Base-by-base conservation (phyloP, 352 stramenopile genomes). In the Hyaloperonospora brassicae region DNA sequence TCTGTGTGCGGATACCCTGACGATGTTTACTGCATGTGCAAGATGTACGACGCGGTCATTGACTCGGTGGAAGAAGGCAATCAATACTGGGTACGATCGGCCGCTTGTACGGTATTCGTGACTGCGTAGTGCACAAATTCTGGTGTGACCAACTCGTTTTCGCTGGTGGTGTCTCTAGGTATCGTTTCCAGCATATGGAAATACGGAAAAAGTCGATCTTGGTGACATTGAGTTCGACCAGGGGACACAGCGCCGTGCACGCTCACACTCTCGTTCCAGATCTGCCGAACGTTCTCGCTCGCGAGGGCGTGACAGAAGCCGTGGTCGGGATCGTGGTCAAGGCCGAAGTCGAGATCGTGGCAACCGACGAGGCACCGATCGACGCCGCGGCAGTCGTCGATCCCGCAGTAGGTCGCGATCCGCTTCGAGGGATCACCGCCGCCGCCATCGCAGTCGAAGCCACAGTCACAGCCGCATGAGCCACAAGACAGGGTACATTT, bases 161-260 rank as follows among this genome's bases (percentile, higher is more conserved):
- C 22, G 7, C 17, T 30, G 55, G n/a, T 17, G 49, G 25, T 59
- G 22, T 43, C 7, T 25, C 36, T 12, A 90, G 63, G 89, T 98
- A 2, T 96, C 91, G 9, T 98, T 99, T 67, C 85, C 93, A 4
- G 91, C 98, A 62, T 99, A 99, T 75, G 95, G 95, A 27, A 98
- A 98, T 67, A 86, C 77, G 14, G 94, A 98, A 59, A 92, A 95
- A 48, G 86, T 99, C 7, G 68, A 70, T 14, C 67, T 99, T 12
- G 96, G 96, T 14, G 95, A 98, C 56, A 96, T 98, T 52, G 85
- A 97, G 72, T 86, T 96, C 48, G 64, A 73, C 14, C 62, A 64
- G 46, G 59, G 61, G 9, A 73, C 67, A 17, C 14, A 55, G 41
- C 55, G 45, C 9, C 57, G 56, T 45, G 41, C 38, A 17, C 70